These are phyloP conservation scores for Chalciporus chontae DNA, from an alignment of 768 basidiomycete genomes.

Conservation along the genomic window DNA sequence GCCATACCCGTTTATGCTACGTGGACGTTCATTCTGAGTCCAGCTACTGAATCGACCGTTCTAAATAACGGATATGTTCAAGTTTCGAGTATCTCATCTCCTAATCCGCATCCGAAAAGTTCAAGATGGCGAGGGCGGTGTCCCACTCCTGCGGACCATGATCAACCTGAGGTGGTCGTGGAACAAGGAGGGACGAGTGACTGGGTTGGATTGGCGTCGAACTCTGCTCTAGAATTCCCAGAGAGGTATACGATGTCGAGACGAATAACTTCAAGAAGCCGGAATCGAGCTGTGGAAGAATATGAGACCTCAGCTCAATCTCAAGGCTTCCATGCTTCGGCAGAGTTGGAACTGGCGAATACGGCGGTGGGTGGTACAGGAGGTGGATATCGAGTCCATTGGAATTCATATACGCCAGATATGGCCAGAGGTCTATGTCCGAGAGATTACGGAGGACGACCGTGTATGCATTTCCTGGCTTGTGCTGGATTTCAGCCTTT, in stretches of 20 bases:
- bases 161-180: conserved; percentile 4
- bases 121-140: conserved; percentile 23
- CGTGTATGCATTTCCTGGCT: conserved; percentile 42
- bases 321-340: conserved; percentile 36
- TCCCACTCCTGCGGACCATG: conserved; percentile 29
- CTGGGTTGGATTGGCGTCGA: conserved; percentile 17
- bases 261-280: conserved; percentile 60
- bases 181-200: conserved; percentile 9
- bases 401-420: conserved; percentile 59
- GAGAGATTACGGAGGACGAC: conserved; percentile 50
- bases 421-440: conserved; percentile 56
- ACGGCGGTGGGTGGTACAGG: conserved; percentile 49
- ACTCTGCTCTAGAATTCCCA: conserved; percentile 49
- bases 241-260: conserved; percentile 46
- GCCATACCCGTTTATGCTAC: neutral
- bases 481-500: conserved; percentile 44
- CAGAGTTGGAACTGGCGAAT: conserved; percentile 40
- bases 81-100: neutral
- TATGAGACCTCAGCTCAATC: conserved; percentile 39
- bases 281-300: conserved; percentile 41
- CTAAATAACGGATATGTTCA: neutral
- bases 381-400: conserved; percentile 50
- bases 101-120: conserved; percentile 14
- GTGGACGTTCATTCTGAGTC: conserved; percentile 1
- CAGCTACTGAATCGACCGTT: conserved; percentile 7